Percentiles rank a stretch among this genome's conserved stretches.
Conservation (phyloP, 2,329 filamentous ascomycete species). For the Cordyceps cateniannulata region DNA sequence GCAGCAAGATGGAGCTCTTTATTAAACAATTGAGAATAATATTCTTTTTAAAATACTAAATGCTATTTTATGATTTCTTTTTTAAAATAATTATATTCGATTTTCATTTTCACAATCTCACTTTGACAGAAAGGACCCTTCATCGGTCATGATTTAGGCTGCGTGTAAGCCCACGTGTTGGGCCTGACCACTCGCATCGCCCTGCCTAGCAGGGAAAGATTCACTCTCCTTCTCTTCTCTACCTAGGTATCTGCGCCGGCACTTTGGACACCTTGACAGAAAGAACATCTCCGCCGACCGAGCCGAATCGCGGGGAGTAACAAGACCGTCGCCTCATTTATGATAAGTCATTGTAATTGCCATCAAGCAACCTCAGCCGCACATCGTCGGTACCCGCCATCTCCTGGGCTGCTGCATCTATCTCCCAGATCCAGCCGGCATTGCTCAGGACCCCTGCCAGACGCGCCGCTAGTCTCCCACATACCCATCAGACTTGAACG, state of each 20-base stretch:
- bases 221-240: background rate
- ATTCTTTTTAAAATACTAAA: background rate
- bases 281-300: background rate
- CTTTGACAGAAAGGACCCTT: background rate
- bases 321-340: background rate
- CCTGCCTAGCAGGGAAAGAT: background rate
- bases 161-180: conserved; percentile 5
- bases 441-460: background rate
- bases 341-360: background rate
- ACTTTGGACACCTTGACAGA: background rate
- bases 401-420: background rate
- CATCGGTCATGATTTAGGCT: background rate
- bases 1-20: too few species aligned
- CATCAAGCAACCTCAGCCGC: background rate
- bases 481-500: background rate
- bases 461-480: background rate
- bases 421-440: background rate
- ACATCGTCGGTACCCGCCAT: background rate
- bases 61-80: background rate
- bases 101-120: background rate
- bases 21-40: background rate
- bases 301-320: background rate
- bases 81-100: background rate
- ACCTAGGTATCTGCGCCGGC: background rate
- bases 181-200: background rate